These are phyloP conservation scores for Rubroboletus pulcherrimus DNA, from an alignment of 768 basidiomycete genomes.

Conservation along the genomic window DNA sequence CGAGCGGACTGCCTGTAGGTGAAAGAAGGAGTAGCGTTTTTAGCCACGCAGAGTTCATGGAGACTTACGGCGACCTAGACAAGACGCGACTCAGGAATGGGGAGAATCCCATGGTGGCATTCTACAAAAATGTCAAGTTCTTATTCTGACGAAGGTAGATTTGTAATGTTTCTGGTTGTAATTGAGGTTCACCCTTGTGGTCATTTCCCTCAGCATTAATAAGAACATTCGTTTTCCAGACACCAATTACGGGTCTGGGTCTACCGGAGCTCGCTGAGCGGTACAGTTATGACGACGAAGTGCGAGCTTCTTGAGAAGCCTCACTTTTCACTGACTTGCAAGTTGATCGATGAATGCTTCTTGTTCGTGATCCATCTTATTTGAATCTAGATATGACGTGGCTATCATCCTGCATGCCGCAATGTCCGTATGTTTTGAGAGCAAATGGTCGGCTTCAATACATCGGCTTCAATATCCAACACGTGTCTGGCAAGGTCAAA, in stretches of 20 bases:
- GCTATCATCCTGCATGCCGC: not conserved
- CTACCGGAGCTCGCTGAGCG: not conserved
- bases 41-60: conserved; percentile 85
- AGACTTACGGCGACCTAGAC: conserved; percentile 73
- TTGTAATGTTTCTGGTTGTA: not conserved
- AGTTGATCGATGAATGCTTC: not conserved
- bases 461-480: not conserved
- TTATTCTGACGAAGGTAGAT: conserved; percentile 54
- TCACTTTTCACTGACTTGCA: not conserved
- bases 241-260: not conserved
- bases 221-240: not conserved
- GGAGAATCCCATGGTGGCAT: conserved; percentile 85
- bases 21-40: conserved; percentile 82
- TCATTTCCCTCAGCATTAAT: not conserved
- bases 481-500: not conserved
- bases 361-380: too few species aligned
- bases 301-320: not conserved
- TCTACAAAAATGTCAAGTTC: conserved; percentile 92
- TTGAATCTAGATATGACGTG: not conserved
- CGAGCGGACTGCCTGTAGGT: conserved; percentile 75
- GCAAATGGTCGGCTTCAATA: too few species aligned
- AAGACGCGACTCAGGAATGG: conserved; percentile 73
- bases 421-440: not conserved
- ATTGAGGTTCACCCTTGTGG: not conserved
- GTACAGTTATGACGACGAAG: not conserved